These are phyloP conservation scores for Epipyxis sp. DNA, from an alignment of 108 stramenopile species.

Conservation along the genomic window DNA sequence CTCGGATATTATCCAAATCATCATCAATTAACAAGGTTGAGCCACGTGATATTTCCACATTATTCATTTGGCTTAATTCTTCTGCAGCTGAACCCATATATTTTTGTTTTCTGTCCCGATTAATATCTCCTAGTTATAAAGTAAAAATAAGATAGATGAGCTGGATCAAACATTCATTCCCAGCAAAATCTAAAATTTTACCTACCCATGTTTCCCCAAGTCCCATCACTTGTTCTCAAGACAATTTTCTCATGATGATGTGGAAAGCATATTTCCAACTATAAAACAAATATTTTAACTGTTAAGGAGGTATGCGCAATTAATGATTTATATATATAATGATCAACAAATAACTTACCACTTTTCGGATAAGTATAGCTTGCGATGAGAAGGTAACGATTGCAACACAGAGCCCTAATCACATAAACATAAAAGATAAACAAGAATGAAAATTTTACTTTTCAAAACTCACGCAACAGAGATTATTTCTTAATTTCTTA, in stretches of 20 bases:
- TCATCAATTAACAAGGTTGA: conserved; percentile 91
- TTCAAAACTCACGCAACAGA: background rate
- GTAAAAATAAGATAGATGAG: too few relatives aligned
- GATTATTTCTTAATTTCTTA: too few relatives aligned
- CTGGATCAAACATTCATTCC: too few relatives aligned
- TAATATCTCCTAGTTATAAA: too few relatives aligned
- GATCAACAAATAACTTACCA: too few relatives aligned
- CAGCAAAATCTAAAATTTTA: too few relatives aligned
- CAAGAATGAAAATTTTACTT: background rate
- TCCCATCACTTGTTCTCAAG: conserved; percentile 75
- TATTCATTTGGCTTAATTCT: conserved; percentile 62
- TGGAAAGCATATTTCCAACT: background rate
- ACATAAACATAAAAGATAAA: conserved; percentile 9
- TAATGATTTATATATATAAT: too few relatives aligned
- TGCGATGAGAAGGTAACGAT: conserved; percentile 85
- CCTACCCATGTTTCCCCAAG: conserved; percentile 68
- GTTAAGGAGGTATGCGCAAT: too few relatives aligned
- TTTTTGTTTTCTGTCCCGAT: conserved; percentile 75
- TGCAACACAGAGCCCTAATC: conserved; percentile 67
- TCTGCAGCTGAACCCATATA: conserved; percentile 89
- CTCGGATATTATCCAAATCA: conserved; percentile 72
- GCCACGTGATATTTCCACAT: conserved; percentile 57
- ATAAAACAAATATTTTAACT: too few relatives aligned
- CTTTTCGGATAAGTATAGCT: conserved; percentile 63
- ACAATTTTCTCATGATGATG: conserved; percentile 57